Conservation (phyloP, 805 yeast species). For the Candida pseudofarinosa region DNA sequence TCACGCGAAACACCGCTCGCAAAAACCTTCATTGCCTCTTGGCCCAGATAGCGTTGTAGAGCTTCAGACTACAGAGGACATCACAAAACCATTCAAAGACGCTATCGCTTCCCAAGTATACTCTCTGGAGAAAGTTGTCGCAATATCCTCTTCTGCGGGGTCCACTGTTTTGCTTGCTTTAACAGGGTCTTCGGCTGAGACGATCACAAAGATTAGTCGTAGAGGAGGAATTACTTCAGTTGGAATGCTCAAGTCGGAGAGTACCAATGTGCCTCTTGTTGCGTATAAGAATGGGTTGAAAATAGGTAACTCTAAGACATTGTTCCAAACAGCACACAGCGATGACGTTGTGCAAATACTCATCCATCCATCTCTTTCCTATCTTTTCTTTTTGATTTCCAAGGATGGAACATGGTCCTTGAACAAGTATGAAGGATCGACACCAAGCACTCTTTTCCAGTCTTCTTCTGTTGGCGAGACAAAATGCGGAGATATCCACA, state of each 20-base stretch:
- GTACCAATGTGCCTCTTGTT: constrained; percentile 14
- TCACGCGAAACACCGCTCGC: constrained; percentile 33
- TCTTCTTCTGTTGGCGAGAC: constrained; percentile 10
- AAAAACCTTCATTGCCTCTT: constrained; percentile 20
- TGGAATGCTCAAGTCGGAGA: constrained; percentile 8
- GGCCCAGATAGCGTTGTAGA: constrained; percentile 11
- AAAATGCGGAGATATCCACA: constrained; percentile 34
- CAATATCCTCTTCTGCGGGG: constrained; percentile 13
- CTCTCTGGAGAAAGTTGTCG: constrained; percentile 2
- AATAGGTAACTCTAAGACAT: constrained; percentile 7
- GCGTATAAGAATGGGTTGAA: constrained; percentile 17
- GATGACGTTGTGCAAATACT: constrained; percentile 17
- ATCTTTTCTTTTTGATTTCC: constrained; percentile 26
- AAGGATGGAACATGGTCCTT: constrained; percentile 16
- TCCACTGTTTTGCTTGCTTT: constrained; percentile 8
- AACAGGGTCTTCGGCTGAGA: constrained; percentile 7
- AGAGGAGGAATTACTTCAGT: constrained; percentile 14
- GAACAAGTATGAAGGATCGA: constrained; percentile 5
- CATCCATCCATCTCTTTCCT: constrained; percentile 29
- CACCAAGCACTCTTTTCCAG: constrained; percentile 6
- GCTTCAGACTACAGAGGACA: constrained; percentile 7
- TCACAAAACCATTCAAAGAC: constrained; percentile 11
- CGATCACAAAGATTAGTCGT: constrained; percentile 9
- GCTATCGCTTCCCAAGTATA: constrained; percentile 5
- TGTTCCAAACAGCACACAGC: constrained; percentile 4